Evolutionary conservation across 352 stramenopile genomes (phyloP).

Genomic region (Phytophthora multivora): DNA sequence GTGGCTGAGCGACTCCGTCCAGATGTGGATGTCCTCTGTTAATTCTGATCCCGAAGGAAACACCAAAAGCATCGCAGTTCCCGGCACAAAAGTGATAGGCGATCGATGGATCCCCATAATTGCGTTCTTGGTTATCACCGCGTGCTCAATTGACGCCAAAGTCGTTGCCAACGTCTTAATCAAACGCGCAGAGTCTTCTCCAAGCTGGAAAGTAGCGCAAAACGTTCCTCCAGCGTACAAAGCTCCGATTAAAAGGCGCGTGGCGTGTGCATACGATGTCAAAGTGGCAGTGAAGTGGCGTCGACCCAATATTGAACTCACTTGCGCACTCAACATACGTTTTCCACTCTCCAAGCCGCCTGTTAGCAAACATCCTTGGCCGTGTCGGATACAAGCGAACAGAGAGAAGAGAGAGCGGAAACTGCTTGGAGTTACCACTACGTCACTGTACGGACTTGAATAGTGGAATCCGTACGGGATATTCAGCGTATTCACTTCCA

Average conservation of each 20-base stretch:
- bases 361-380: conserved; percentile 32
- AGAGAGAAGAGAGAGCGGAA: conserved; percentile 60
- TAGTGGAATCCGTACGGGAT: conserved; percentile 79
- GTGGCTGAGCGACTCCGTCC: conserved; percentile 32
- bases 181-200: conserved; percentile 5
- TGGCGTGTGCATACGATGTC: conserved; percentile 32
- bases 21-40: conserved; percentile 13
- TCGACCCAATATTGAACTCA: conserved; percentile 51
- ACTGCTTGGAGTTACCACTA: conserved; percentile 49
- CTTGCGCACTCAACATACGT: conserved; percentile 41
- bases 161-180: conserved; percentile 35
- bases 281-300: conserved; percentile 38
- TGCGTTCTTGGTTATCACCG: conserved; percentile 37
- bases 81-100: conserved; percentile 38
- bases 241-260: conserved; percentile 49
- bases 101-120: conserved; percentile 36
- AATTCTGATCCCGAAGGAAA: conserved; percentile 8
- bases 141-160: conserved; percentile 39
- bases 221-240: conserved; percentile 49
- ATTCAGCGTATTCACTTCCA: conserved; percentile 53
- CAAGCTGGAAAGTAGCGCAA: conserved; percentile 22
- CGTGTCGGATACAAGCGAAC: conserved; percentile 48
- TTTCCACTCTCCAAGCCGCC: conserved; percentile 40
- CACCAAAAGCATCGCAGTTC: conserved; percentile 44
- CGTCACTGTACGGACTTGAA: conserved; percentile 27